phyloP scores from a whole-genome alignment of 768 basidiomycete species.

The Podaxis sp. region DNA sequence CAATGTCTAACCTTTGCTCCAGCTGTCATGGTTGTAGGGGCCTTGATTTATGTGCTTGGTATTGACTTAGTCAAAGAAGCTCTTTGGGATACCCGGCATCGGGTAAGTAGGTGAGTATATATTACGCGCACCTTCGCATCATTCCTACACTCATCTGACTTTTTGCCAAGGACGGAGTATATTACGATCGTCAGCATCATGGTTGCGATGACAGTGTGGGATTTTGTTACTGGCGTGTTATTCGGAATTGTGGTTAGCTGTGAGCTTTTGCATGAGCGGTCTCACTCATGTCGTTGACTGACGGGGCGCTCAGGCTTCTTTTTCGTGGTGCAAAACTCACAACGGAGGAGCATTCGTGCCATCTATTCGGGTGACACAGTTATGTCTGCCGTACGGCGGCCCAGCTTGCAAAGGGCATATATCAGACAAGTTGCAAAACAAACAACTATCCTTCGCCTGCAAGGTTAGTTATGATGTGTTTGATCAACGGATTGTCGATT shows the following conservation, averaged over 20 bases:
- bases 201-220: slow-evolving; percentile 90
- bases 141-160: not conserved
- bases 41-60: slow-evolving; percentile 92
- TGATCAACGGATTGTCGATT: not conserved
- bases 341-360: slow-evolving; percentile 77
- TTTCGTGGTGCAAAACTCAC: slow-evolving; percentile 96
- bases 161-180: slow-evolving; percentile 61
- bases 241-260: slow-evolving; percentile 93
- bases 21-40: slow-evolving; percentile 91
- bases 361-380: slow-evolving; percentile 81
- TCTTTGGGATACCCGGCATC: slow-evolving; percentile 90
- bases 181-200: slow-evolving; percentile 84
- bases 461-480: slow-evolving; percentile 45
- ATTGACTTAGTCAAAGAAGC: slow-evolving; percentile 95
- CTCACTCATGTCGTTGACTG: not conserved
- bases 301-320: slow-evolving; percentile 62
- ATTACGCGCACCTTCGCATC: not conserved
- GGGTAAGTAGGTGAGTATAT: slow-evolving; percentile 65
- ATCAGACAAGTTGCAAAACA: slow-evolving; percentile 92
- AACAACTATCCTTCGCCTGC: slow-evolving; percentile 83
- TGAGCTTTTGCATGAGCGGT: slow-evolving; percentile 29
- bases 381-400: slow-evolving; percentile 89
- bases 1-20: not conserved
- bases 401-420: slow-evolving; percentile 83
- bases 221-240: slow-evolving; percentile 91